Percentiles rank a stretch among this genome's conserved stretches.
These are phyloP conservation scores for Clonostachys rhizophaga DNA, from an alignment of 2,329 filamentous ascomycete species.

Conservation along the genomic window DNA sequence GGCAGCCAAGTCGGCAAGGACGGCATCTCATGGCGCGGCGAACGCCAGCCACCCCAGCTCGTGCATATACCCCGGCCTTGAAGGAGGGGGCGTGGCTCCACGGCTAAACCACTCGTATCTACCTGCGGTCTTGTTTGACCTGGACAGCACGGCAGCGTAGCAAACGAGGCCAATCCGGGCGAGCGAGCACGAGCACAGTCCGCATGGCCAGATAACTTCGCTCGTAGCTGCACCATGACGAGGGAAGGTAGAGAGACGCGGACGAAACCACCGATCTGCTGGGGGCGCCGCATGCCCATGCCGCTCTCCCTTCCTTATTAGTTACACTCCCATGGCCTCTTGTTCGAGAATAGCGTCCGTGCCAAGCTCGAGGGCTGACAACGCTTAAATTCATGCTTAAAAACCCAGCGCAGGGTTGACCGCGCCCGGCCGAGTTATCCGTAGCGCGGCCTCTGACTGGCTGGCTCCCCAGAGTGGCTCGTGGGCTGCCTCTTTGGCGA, in stretches of 20 bases:
- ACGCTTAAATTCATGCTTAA: conserved; percentile 49
- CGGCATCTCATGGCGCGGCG: conserved; percentile 27
- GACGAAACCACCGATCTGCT: neutral
- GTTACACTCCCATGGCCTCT: neutral
- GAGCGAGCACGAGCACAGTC: neutral
- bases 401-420: conserved; percentile 10
- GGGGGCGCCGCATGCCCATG: neutral
- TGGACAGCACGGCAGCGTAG: neutral
- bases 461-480: neutral
- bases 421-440: conserved; percentile 11
- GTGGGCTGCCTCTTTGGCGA: conserved; percentile 2
- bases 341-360: conserved; percentile 8
- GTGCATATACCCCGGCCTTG: conserved; percentile 9
- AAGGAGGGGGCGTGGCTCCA: conserved; percentile 3
- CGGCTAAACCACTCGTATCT: neutral
- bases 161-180: neutral
- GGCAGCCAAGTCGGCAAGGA: conserved; percentile 29
- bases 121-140: neutral
- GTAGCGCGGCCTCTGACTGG: conserved; percentile 4
- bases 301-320: neutral
- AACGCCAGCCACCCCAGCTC: conserved; percentile 8
- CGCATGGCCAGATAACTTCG: neutral
- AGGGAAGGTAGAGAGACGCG: neutral
- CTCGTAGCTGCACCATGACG: neutral
- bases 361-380: conserved; percentile 39